Percentiles rank a stretch among this genome's conserved stretches.
phyloP scores from a whole-genome alignment of 768 basidiomycete species.

The Leccinum barrowsii region DNA sequence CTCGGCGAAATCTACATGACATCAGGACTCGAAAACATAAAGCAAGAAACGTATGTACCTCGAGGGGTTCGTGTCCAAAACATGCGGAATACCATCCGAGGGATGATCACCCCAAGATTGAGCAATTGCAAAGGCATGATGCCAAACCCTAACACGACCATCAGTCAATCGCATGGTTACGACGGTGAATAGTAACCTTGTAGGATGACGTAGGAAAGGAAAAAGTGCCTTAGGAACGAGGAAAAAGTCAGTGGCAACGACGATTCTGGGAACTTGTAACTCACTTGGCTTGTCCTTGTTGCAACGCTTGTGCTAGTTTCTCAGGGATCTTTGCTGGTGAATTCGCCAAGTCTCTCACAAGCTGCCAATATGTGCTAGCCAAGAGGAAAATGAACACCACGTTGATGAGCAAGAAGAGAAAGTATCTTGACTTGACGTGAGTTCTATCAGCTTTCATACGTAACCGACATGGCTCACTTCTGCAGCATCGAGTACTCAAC shows the following conservation, averaged over 20 bases:
- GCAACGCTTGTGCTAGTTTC: slow-evolving; percentile 82
- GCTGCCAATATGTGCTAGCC: slow-evolving; percentile 88
- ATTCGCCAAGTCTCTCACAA: slow-evolving; percentile 87
- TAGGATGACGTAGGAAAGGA: slow-evolving; percentile 79
- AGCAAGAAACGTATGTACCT: slow-evolving; percentile 44
- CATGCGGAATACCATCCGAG: slow-evolving; percentile 66
- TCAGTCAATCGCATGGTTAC: slow-evolving; percentile 3
- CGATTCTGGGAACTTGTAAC: slow-evolving; percentile 8
- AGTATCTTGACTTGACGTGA: slow-evolving; percentile 59
- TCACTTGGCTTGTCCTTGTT: slow-evolving; percentile 69
- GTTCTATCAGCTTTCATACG: background rate
- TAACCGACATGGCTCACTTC: slow-evolving; percentile 54
- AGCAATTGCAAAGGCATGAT: slow-evolving; percentile 95
- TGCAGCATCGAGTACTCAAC: slow-evolving; percentile 89
- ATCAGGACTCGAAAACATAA: background rate
- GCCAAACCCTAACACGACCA: slow-evolving; percentile 58
- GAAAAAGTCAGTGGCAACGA: slow-evolving; percentile 7
- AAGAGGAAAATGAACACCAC: slow-evolving; percentile 94
- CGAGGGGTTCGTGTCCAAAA: slow-evolving; percentile 88
- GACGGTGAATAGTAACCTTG: slow-evolving; percentile 49
- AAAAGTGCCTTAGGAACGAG: slow-evolving; percentile 61
- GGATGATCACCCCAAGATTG: slow-evolving; percentile 85
- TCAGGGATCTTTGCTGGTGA: slow-evolving; percentile 93
- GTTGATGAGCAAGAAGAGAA: slow-evolving; percentile 86
- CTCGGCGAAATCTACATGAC: slow-evolving; percentile 81